Evolutionary conservation across 129 eudicot species (phyloP), one percentile per base, ranked within the genome.

Genomic region (Calendula officinalis): DNA sequence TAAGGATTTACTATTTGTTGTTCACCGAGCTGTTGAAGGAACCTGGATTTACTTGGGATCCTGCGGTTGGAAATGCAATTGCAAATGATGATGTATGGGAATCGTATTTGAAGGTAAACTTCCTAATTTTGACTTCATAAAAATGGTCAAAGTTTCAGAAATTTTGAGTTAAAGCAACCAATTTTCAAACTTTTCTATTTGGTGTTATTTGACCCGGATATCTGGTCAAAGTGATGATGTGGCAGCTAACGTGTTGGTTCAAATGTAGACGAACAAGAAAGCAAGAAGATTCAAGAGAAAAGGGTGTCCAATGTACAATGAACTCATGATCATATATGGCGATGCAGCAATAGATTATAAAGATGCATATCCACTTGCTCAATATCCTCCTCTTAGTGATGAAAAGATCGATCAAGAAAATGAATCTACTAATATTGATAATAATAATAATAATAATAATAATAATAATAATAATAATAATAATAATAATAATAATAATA

Each of bases 11-110:
- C 16, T 74, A 74, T 67, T 13, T 57, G 11, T 61, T 36, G 44
- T 67, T 74, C 34, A 32, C 62, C 43, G 59, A 74, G 36, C 73
- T 74, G 16, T 35, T 67, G 74, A 60, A 53, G 38, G 69, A 66
- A 60, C 74, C 74, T 40, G 79, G 79, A 4, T 74, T 74, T 42
- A 60, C 46, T 38, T 74, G 73, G 79, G 69, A 74, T 48, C 63
- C 79, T 66, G 45, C 33, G 46, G 48, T 39, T 43, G 34, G 74
- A 27, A 67, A 12, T 41, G 68, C 60, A 43, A 37, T 59, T 33
- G 74, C 79, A 10, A 16, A 13, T 10, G 74, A 74, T 58, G 68
- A 60, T 59, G 68, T 67, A 2, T 74, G 74, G 79, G 79, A 67
- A 67, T 59, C 74, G 15, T 67, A 74, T 69, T 39, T 67, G 45